A percentile compares a stretch with the other conserved stretches of the same genome.
Conservation (phyloP, 2,329 filamentous ascomycete species). For the Aaosphaeria pasadenensis region DNA sequence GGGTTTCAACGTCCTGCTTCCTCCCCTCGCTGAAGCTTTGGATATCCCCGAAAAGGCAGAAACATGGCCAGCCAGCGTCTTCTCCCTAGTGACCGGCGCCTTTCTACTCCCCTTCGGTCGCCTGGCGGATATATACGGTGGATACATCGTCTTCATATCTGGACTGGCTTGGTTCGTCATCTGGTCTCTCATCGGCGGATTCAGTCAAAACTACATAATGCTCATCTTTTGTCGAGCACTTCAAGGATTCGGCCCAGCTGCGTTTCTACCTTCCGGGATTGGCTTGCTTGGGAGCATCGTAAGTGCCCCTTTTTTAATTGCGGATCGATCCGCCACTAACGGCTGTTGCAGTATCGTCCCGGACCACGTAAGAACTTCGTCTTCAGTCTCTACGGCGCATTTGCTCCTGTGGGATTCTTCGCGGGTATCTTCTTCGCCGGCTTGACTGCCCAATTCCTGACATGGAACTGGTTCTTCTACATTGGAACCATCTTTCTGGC, state of each 20-base stretch:
- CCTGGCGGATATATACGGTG: slow-evolving; percentile 60
- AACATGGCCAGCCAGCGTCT: slow-evolving; percentile 42
- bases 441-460: slow-evolving; percentile 24
- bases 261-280: slow-evolving; percentile 67
- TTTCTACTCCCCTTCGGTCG: slow-evolving; percentile 50
- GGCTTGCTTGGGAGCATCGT: slow-evolving; percentile 59
- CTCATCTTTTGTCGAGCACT: slow-evolving; percentile 71
- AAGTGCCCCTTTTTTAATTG: slow-evolving; percentile 4
- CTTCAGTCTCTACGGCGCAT: slow-evolving; percentile 58
- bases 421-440: slow-evolving; percentile 37
- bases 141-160: slow-evolving; percentile 62
- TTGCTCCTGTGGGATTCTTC: slow-evolving; percentile 48
- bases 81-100: slow-evolving; percentile 35
- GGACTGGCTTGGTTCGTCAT: slow-evolving; percentile 62
- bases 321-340: neutral
- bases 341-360: slow-evolving; percentile 53
- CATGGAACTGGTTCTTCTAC: slow-evolving; percentile 34
- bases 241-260: slow-evolving; percentile 70
- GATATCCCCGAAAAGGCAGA: slow-evolving; percentile 64
- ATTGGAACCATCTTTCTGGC: slow-evolving; percentile 31
- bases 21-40: slow-evolving; percentile 60
- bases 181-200: slow-evolving; percentile 69
- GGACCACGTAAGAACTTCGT: slow-evolving; percentile 68
- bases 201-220: slow-evolving; percentile 66
- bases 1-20: slow-evolving; percentile 69